Evolutionary conservation across 768 basidiomycete species (phyloP).

Genomic region (Naganishia vaughanmartiniae): DNA sequence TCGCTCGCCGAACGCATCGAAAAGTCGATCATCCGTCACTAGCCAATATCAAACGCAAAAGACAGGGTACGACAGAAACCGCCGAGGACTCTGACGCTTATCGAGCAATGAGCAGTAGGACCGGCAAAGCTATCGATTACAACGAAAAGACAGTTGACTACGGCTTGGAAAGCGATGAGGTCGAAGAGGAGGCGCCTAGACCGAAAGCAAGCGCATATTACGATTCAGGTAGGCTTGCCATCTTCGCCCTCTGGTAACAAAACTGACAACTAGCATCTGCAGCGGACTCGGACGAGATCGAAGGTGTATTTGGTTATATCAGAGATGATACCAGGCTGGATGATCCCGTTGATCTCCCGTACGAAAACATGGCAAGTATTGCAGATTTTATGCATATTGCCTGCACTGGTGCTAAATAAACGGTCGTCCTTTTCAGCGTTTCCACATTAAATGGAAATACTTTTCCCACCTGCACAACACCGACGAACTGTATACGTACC

Average conservation of each 20-base stretch:
- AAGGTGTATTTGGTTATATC: slow-evolving; percentile 80
- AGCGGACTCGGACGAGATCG: slow-evolving; percentile 60
- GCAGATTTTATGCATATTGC: not conserved
- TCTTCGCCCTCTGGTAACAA: not conserved
- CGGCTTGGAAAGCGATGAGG: slow-evolving; percentile 40
- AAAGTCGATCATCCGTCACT: slow-evolving; percentile 22
- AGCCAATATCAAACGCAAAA: slow-evolving; percentile 22
- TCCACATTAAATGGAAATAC: slow-evolving; percentile 98
- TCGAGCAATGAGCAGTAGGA: slow-evolving; percentile 23
- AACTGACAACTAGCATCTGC: not conserved
- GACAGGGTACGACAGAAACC: slow-evolving; percentile 23
- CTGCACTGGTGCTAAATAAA: not conserved
- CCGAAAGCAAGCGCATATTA: slow-evolving; percentile 33
- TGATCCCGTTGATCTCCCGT: slow-evolving; percentile 78
- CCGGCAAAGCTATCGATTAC: slow-evolving; percentile 37
- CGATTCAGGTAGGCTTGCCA: slow-evolving; percentile 18
- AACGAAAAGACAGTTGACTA: slow-evolving; percentile 49
- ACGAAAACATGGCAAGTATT: slow-evolving; percentile 72
- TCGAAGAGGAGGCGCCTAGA: slow-evolving; percentile 29
- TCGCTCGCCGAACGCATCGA: slow-evolving; percentile 23
- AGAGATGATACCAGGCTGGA: slow-evolving; percentile 69
- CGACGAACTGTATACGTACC: slow-evolving; percentile 94
- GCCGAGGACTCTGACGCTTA: slow-evolving; percentile 19
- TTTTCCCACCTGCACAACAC: slow-evolving; percentile 99
- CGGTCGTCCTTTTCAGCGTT: slow-evolving; percentile 64